Percentiles rank a stretch among this genome's conserved stretches.
Evolutionary conservation across 139 green algal genomes (phyloP).

Genomic region (Coccomyxa sp.): DNA sequence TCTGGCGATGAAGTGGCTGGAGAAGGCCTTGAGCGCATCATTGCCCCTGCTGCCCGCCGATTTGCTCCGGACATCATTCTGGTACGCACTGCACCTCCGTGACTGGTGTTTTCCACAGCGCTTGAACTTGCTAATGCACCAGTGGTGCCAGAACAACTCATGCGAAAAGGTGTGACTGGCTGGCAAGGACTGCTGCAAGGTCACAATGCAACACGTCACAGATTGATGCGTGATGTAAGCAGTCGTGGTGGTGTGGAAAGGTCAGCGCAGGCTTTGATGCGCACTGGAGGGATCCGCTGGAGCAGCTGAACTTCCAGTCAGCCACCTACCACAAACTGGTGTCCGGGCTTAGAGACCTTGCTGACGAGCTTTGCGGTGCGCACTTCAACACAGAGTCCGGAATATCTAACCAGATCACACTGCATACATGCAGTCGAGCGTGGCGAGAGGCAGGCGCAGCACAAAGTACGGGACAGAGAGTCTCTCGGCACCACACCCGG

Average conservation of each 20-base stretch:
- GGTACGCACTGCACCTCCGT: neutral
- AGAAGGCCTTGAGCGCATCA: conserved; percentile 56
- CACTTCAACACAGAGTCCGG: neutral
- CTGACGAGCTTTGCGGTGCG: conserved; percentile 49
- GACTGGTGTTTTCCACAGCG: too few species aligned
- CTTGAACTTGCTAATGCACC: too few species aligned
- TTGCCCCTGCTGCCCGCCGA: conserved; percentile 53
- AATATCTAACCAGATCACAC: neutral
- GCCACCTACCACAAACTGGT: conserved; percentile 67
- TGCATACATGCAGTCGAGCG: too few species aligned
- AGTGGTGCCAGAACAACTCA: too few species aligned
- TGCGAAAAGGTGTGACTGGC: too few species aligned
- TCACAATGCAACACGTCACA: too few species aligned
- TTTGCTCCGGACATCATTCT: conserved; percentile 84
- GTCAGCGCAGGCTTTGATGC: conserved; percentile 79
- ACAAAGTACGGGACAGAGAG: too few species aligned
- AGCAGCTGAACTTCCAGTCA: conserved; percentile 61
- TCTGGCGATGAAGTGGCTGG: conserved; percentile 55
- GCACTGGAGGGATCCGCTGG: conserved; percentile 83
- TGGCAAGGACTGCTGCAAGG: too few species aligned
- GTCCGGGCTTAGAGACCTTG: conserved; percentile 22
- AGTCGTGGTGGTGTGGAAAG: conserved; percentile 2
- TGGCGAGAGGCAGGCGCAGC: too few species aligned
- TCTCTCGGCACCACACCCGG: too few species aligned
- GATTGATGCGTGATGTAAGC: neutral